Evolutionary conservation across 352 stramenopile genomes (phyloP).

Genomic region (Phytophthora vignae): DNA sequence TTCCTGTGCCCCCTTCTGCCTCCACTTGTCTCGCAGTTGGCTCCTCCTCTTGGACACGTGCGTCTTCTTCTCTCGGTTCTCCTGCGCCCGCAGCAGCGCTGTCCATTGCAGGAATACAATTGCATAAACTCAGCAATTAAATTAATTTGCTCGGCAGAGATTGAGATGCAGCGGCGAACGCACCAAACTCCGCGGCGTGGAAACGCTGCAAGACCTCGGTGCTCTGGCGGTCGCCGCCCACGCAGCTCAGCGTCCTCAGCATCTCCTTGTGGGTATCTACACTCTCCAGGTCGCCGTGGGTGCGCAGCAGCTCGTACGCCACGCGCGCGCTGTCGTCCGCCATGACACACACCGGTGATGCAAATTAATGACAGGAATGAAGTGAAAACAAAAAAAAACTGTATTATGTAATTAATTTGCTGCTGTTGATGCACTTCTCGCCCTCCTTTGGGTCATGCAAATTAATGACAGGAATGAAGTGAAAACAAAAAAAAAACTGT

Average conservation of each 20-base stretch:
- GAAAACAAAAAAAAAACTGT: too few relatives aligned
- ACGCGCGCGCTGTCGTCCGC: slow-evolving; percentile 16
- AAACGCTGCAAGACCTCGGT: slow-evolving; percentile 47
- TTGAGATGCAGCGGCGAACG: slow-evolving; percentile 6
- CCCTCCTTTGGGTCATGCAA: background rate
- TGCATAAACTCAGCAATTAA: background rate
- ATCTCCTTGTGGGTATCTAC: slow-evolving; percentile 52
- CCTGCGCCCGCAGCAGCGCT: slow-evolving; percentile 45
- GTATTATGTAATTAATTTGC: slow-evolving; percentile 3
- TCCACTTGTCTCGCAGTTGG: slow-evolving; percentile 48
- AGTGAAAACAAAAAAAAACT: slow-evolving; percentile 17
- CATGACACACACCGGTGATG: slow-evolving; percentile 12
- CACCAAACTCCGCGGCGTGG: slow-evolving; percentile 58
- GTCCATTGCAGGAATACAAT: background rate
- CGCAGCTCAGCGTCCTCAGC: slow-evolving; percentile 43
- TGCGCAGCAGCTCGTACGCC: slow-evolving; percentile 46
- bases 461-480: too few relatives aligned
- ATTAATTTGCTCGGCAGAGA: background rate
- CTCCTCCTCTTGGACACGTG: slow-evolving; percentile 47
- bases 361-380: background rate
- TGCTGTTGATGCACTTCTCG: background rate
- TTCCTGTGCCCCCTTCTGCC: slow-evolving; percentile 35
- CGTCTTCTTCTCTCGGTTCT: slow-evolving; percentile 1
- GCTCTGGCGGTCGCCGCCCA: slow-evolving; percentile 31
- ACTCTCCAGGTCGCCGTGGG: slow-evolving; percentile 27